phyloP scores from a whole-genome alignment of 2,329 filamentous ascomycete genomes.

The Pseudogymnoascus sp. region DNA sequence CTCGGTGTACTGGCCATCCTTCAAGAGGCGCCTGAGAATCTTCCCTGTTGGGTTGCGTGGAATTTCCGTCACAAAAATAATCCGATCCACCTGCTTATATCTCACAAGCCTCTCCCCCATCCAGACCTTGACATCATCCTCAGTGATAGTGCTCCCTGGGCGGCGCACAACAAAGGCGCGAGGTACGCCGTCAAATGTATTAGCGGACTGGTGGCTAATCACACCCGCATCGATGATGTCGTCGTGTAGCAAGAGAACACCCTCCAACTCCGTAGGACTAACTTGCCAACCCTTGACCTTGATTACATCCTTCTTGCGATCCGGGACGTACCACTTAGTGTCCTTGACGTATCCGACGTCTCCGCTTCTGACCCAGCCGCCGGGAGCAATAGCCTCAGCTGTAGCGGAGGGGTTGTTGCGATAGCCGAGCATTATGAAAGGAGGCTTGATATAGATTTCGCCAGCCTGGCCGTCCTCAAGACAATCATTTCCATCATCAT shows the following conservation, averaged over 20 bases:
- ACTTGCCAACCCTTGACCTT: constrained; percentile 43
- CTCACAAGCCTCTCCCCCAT: constrained; percentile 35
- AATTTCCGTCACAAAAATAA: constrained; percentile 41
- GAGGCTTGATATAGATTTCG: constrained; percentile 20
- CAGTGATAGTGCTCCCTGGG: constrained; percentile 26
- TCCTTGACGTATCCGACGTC: constrained; percentile 39
- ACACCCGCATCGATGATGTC: constrained; percentile 39
- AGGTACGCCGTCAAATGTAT: constrained; percentile 31
- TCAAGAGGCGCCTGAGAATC: constrained; percentile 30
- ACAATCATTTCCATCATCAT: constrained; percentile 23
- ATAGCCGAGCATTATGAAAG: constrained; percentile 32
- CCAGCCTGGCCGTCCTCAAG: constrained; percentile 26
- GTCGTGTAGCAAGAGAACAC: constrained; percentile 36
- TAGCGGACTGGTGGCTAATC: constrained; percentile 33
- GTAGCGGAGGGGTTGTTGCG: constrained; percentile 29
- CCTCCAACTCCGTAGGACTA: constrained; percentile 41
- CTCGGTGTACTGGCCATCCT: not conserved
- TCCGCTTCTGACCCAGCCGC: constrained; percentile 33
- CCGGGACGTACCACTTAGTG: constrained; percentile 33
- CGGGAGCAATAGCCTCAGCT: constrained; percentile 22
- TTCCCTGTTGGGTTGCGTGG: constrained; percentile 43
- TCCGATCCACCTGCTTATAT: constrained; percentile 41
- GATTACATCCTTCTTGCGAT: constrained; percentile 38
- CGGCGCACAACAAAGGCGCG: constrained; percentile 38
- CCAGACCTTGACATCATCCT: constrained; percentile 37